phyloP scores from a whole-genome alignment of 1,284 basidiomycete genomes.

The Rhodotorula sp. region DNA sequence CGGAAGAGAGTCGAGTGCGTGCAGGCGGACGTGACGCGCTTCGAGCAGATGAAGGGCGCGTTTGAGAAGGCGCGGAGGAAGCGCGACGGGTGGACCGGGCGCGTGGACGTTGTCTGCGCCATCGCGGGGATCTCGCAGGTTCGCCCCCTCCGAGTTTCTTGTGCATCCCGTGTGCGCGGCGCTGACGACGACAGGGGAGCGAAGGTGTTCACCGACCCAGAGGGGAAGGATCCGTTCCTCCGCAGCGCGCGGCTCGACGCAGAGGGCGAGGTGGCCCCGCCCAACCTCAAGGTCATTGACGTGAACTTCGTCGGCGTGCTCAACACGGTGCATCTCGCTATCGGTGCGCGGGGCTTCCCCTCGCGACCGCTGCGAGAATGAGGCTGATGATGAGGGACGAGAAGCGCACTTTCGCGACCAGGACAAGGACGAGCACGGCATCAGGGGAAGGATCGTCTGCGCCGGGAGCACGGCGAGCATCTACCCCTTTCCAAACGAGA shows the following conservation, averaged over 20 bases:
- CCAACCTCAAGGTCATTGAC: constrained; percentile 15
- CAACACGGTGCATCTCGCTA: constrained; percentile 27
- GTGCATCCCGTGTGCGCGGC: too few species aligned
- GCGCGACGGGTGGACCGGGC: not conserved
- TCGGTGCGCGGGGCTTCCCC: not conserved
- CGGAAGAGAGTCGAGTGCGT: not conserved
- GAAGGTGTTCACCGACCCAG: constrained; percentile 10
- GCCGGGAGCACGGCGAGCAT: constrained; percentile 27
- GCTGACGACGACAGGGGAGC: too few species aligned
- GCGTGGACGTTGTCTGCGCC: constrained; percentile 2
- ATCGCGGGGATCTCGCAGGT: constrained; percentile 29
- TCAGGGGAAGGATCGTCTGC: constrained; percentile 17
- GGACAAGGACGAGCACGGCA: not conserved
- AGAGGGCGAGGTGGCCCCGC: not conserved
- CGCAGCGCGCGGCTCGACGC: not conserved
- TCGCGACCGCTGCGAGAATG: not conserved
- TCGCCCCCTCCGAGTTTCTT: not conserved
- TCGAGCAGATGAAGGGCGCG: constrained; percentile 11
- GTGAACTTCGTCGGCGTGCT: constrained; percentile 28
- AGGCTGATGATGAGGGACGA: not conserved
- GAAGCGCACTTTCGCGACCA: constrained; percentile 21
- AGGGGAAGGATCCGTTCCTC: constrained; percentile 10
- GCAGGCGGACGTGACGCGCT: not conserved
- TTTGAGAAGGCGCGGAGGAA: constrained; percentile 23
- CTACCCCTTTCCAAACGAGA: constrained; percentile 33